Conservation (phyloP, 441 rosid genomes). For the Gossypium schwendimanii region DNA sequence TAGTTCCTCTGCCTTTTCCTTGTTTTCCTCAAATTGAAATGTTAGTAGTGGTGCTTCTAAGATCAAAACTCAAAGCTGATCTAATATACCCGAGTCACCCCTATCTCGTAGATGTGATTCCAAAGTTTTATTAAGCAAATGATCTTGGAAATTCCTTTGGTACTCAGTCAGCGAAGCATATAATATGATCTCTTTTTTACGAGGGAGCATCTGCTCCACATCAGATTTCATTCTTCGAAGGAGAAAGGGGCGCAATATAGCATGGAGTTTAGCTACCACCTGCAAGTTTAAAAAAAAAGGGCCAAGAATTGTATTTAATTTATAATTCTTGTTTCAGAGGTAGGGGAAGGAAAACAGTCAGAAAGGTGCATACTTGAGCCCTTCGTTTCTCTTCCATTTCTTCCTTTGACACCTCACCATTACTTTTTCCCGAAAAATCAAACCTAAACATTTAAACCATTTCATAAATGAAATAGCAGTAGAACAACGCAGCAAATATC, state of each 20-base stretch:
- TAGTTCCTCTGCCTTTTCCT: background rate
- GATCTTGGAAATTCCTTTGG: constrained; percentile 87
- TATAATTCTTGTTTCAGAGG: background rate
- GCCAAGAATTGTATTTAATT: background rate
- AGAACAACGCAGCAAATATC: background rate
- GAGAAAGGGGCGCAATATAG: constrained; percentile 90
- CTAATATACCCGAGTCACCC: constrained; percentile 35
- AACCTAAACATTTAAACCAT: constrained; percentile 48
- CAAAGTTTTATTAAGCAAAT: constrained; percentile 67
- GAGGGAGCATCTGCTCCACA: constrained; percentile 85
- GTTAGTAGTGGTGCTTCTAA: background rate
- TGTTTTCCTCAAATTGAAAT: background rate
- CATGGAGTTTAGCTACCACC: constrained; percentile 93
- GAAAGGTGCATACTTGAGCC: constrained; percentile 45
- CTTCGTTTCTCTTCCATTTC: constrained; percentile 80
- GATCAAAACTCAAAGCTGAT: constrained; percentile 3
- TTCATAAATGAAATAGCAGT: background rate
- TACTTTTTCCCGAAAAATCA: constrained; percentile 70
- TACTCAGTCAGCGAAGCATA: constrained; percentile 84
- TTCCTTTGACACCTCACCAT: constrained; percentile 42
- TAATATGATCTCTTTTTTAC: constrained; percentile 83
- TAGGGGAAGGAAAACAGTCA: background rate
- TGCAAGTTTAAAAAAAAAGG: constrained; percentile 21
- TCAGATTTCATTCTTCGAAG: constrained; percentile 92
- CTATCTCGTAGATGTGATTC: constrained; percentile 51